Base-by-base conservation (phyloP, 305 asterid species). In the Vinca major region DNA sequence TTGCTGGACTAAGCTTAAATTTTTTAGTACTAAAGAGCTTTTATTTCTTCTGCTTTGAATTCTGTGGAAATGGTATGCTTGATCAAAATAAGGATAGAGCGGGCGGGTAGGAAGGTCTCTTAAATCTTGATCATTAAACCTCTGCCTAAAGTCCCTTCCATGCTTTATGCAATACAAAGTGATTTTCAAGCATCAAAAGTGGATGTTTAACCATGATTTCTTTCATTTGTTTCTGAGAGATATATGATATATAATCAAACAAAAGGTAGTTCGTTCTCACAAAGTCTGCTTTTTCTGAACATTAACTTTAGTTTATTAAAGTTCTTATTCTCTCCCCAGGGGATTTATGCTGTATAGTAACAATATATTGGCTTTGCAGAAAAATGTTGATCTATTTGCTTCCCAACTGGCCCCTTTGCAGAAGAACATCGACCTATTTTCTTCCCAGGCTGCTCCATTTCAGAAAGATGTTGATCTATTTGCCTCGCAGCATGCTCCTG, bases 401-500 rank as follows among this genome's bases (percentile, higher is more conserved):
- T 17, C 67, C 8, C 53, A 4, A 40, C 53, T 53, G 9, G 53
- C 17, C 19, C 4, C 54, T 63, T 17, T n/a, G 12, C 53, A 17
- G 17, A 63, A 44, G 1, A 41, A 41, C 11, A 21, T 36, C 4
- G 64, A 60, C 6, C 12, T 60, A 36, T 37, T 37, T 45, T 17
- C 67, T 3, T 17, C 53, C 14, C 40, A 44, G 53, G 53, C 63
- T 70, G 62, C 56, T 48, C 41, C 49, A 56, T 71, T 70, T 66
- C 81, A 79, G 83, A 67, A 54, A 67, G 74, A 66, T 63, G 82
- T 84, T 63, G 93, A 91, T 87, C 82, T 89, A 63, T 91, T 94
- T 85, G 82, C 95, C 63, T 77, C 91, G 63, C 87, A 83, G 72
- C 81, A 85, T 65, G 63, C 83, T 52, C 80, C 88, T 39, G 36